These are phyloP conservation scores for Vinca minor DNA, from an alignment of 257 asterid genomes.

Conservation along the genomic window DNA sequence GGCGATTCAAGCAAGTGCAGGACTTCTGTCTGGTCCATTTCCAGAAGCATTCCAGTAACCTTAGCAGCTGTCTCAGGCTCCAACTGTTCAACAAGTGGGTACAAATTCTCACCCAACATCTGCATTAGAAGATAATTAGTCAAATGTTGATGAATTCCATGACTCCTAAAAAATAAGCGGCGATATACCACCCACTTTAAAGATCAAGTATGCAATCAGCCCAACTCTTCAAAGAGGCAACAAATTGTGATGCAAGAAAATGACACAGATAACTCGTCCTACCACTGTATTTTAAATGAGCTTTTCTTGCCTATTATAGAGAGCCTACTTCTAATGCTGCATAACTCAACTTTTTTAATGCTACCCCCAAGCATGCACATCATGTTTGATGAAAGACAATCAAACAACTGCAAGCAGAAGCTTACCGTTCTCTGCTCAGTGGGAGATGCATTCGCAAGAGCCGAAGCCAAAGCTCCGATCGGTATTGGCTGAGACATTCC, in stretches of 20 bases:
- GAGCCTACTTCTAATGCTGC: too few species aligned
- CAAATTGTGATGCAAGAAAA: too few species aligned
- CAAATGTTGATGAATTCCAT: background rate
- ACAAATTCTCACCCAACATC: slow-evolving; percentile 60
- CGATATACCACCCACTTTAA: too few species aligned
- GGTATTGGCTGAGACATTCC: slow-evolving; percentile 64
- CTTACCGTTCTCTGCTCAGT: slow-evolving; percentile 85
- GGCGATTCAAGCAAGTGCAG: slow-evolving; percentile 68
- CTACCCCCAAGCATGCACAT: background rate
- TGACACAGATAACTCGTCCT: too few species aligned
- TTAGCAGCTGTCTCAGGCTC: slow-evolving; percentile 57
- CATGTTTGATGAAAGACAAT: background rate
- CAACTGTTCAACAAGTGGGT: slow-evolving; percentile 54
- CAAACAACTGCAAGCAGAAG: background rate
- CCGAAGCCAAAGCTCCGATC: slow-evolving; percentile 84
- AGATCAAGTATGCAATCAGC: too few species aligned
- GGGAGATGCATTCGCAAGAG: slow-evolving; percentile 87
- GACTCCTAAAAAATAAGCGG: too few species aligned
- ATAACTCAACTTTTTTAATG: background rate
- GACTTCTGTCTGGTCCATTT: slow-evolving; percentile 66
- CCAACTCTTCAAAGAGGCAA: too few species aligned
- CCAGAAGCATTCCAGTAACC: slow-evolving; percentile 69
- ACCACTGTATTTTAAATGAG: too few species aligned
- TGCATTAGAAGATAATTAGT: slow-evolving; percentile 16
- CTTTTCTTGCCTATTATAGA: too few species aligned